phyloP scores from a whole-genome alignment of 176 grass and related monocot genomes.

The Aechmea fasciata region DNA sequence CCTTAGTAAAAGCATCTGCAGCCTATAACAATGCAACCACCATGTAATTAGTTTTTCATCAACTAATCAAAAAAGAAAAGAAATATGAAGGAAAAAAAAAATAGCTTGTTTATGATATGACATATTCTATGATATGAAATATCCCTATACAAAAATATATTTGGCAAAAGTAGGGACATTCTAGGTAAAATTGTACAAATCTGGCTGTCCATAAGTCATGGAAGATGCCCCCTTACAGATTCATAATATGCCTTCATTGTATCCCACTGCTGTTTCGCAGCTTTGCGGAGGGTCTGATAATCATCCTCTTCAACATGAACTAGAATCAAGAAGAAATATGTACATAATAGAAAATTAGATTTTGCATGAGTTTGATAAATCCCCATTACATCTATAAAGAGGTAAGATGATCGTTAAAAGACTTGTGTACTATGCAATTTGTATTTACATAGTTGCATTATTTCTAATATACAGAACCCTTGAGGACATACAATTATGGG shows the following conservation, averaged over 20 bases:
- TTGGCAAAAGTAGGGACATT: background rate
- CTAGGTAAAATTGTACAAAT: background rate
- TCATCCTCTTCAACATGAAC: slow-evolving; percentile 50
- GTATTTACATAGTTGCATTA: background rate
- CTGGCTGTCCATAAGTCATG: background rate
- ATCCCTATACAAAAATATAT: background rate
- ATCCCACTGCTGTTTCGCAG: slow-evolving; percentile 75
- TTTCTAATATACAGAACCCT: no score
- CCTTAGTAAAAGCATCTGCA: slow-evolving; percentile 59
- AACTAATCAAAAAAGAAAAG: no score
- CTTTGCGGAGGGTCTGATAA: slow-evolving; percentile 54
- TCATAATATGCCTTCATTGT: slow-evolving; percentile 87
- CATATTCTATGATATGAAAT: background rate
- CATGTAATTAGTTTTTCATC: slow-evolving; percentile 10
- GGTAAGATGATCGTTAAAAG: background rate
- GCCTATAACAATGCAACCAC: slow-evolving; percentile 50
- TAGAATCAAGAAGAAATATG: background rate
- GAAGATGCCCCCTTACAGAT: slow-evolving; percentile 38
- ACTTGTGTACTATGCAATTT: background rate
- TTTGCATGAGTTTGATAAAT: background rate
- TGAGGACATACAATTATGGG: no score
- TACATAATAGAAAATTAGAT: background rate
- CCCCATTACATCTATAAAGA: background rate
- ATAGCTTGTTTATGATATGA: background rate
- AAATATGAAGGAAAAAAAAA: background rate